Conservation (phyloP, 2,329 filamentous ascomycete species). For the Rosellinia necatrix region DNA sequence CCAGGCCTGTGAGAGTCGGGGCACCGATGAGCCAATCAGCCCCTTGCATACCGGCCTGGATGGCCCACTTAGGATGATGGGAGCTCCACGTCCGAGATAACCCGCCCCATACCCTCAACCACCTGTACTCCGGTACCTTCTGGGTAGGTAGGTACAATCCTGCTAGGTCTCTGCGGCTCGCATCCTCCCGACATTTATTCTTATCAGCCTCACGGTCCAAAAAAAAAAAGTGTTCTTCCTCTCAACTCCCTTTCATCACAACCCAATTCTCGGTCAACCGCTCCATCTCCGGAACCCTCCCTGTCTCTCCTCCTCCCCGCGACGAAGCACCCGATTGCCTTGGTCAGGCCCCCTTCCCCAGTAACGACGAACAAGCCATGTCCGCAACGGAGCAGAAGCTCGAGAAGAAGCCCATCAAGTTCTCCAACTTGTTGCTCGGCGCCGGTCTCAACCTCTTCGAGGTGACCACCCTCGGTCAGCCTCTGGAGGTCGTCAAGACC, state of each 20-base stretch:
- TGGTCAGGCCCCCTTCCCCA: constrained; percentile 87
- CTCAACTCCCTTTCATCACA: neutral
- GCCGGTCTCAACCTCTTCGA: constrained; percentile 96
- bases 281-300: constrained; percentile 9
- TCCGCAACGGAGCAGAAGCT: constrained; percentile 62
- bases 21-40: constrained; percentile 23
- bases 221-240: neutral
- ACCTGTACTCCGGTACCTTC: too few relatives aligned
- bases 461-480: constrained; percentile 68
- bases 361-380: constrained; percentile 57
- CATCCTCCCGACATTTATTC: constrained; percentile 12
- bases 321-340: constrained; percentile 92
- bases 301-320: constrained; percentile 48
- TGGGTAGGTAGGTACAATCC: neutral
- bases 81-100: constrained; percentile 14
- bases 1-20: constrained; percentile 20
- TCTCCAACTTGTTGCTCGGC: constrained; percentile 96
- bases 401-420: constrained; percentile 99
- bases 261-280: constrained; percentile 3
- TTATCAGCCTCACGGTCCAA: constrained; percentile 20
- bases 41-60: neutral
- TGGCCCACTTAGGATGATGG: neutral
- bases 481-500: constrained; percentile 98
- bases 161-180: neutral
- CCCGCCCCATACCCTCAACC: neutral